Percentiles rank a stretch among this genome's conserved stretches.
Conservation (phyloP, 78 protist genomes). For the slime mould (Dictyostelium discoideum) region dicty_2.7 NC_007090.3:165001-165500, state of each 20-base stretch:
- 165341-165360: not conserved
- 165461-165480: not conserved
- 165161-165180: not conserved
- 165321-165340: not conserved
- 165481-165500: conserved; percentile 34
- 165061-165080: too few relatives aligned
- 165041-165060: not conserved
- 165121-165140: conserved; percentile 7
- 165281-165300: not conserved
- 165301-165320: conserved; percentile 24
- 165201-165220: conserved; percentile 55
- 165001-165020: not conserved
- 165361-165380: not conserved
- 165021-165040: not conserved
- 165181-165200: conserved; percentile 63
- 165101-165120: not conserved
- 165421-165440: not conserved
- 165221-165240: conserved; percentile 10
- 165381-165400: not conserved
- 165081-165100: not conserved
- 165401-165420: not conserved
- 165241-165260: not conserved
- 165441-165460: too few relatives aligned
- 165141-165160: conserved; percentile 33
- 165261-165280: not conserved